Base-by-base conservation (phyloP, 805 yeast species). In the Candida ulmi region DNA sequence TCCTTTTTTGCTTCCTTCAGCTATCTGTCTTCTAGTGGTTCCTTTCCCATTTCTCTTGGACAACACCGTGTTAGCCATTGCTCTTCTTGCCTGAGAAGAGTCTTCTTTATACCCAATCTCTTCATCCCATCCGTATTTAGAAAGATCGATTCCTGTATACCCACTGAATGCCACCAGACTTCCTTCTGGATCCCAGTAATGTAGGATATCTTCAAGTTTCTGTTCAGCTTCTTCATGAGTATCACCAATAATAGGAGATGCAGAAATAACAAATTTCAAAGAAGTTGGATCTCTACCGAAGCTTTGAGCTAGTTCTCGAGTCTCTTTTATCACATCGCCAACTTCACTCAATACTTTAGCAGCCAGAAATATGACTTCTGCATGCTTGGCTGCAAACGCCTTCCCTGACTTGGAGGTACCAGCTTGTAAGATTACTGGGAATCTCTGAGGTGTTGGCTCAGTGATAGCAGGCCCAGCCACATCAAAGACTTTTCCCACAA, bases 341-440 rank as follows among this genome's bases (percentile, higher is more conserved):
- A 62, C 48, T 25, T 38, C 44, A 30, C 52, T 57, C 15, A 68
- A 64, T 30, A 60, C 47, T 38, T 52, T 55, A 13, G 54, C 53
- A 17, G 57, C 51, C n/a, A 65, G 46, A 37, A 65, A 65, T 6
- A 65, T 61, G 5, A 56, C 59, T 41, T 68, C 72, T 2, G 71
- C 72, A 47, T 62, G 59, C 38, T 60, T 58, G 11, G 74, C 71
- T 7, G 71, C 72, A 47, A 64, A 62, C 5, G 59, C 61, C 35
- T 58, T 59, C 11, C 71, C 70, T 11, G 54, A 55, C 4, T 57
- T 48, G 4, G 71, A 63, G 29, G 65, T 54, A 3, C 73, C 72
- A 1, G 71, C 69, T 43, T 68, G 71, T 27, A 66, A 52, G 27
- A 68, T 48, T 9, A 68, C 61, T 3, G 74, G 74, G 3, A 68